phyloP scores from a whole-genome alignment of 176 grass and related monocot genomes.

The Oryza nivara region DNA sequence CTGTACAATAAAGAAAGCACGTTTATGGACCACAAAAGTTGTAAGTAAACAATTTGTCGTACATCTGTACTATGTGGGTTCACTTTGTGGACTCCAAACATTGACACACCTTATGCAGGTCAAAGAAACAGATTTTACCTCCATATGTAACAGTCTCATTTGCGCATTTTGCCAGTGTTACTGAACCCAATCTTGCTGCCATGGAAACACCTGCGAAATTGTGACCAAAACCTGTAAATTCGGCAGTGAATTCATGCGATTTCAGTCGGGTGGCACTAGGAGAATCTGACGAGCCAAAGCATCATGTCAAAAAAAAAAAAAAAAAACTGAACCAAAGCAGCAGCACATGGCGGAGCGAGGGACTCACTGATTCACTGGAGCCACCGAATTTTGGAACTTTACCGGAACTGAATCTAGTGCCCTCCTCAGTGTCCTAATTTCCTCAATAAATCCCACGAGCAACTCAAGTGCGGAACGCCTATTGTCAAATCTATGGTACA shows the following conservation, averaged over 20 bases:
- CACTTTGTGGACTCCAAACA: neutral
- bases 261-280: no score
- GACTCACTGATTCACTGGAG: neutral
- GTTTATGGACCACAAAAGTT: neutral
- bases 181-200: neutral
- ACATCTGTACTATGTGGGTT: neutral
- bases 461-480: neutral
- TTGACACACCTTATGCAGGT: neutral
- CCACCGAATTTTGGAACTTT: neutral
- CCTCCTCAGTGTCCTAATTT: neutral
- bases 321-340: neutral
- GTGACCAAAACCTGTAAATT: neutral
- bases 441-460: neutral
- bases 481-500: neutral
- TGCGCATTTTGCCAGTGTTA: neutral
- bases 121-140: neutral
- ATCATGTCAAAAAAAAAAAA: no score
- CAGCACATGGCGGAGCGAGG: neutral
- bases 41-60: neutral
- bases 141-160: no score
- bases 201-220: neutral
- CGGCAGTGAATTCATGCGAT: neutral
- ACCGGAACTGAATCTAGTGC: neutral
- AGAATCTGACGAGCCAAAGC: no score
- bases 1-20: neutral